phyloP scores from a whole-genome alignment of 2,329 filamentous ascomycete species.

The Fusarium sp. region DNA sequence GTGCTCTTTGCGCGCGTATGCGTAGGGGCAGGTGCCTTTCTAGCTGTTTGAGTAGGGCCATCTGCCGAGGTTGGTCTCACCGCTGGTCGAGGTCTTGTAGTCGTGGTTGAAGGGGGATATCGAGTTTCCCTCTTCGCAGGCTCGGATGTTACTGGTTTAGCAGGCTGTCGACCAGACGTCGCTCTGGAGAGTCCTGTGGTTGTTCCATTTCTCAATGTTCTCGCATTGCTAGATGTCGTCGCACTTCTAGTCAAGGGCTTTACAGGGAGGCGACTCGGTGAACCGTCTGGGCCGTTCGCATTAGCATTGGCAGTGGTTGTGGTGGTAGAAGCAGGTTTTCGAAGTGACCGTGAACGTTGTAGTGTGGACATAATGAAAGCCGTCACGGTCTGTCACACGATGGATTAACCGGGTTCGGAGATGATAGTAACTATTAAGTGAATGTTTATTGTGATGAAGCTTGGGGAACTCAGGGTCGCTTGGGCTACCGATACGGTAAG shows the following conservation, averaged over 20 bases:
- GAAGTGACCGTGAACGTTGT: conserved; percentile 59
- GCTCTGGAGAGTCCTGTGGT: conserved; percentile 26
- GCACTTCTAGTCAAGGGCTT: conserved; percentile 53
- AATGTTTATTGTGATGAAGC: conserved; percentile 26
- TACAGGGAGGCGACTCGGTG: conserved; percentile 61
- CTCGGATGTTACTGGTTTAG: conserved; percentile 20
- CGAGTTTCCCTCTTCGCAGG: conserved; percentile 40
- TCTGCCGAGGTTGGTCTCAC: conserved; percentile 47
- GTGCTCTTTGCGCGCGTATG: conserved; percentile 49
- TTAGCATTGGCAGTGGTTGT: conserved; percentile 13
- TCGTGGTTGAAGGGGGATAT: conserved; percentile 49
- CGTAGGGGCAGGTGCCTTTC: conserved; percentile 24
- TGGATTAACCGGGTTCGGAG: background rate
- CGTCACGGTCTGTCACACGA: background rate
- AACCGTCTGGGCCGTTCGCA: conserved; percentile 41
- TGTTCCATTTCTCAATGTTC: conserved; percentile 33
- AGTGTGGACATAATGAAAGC: conserved; percentile 53
- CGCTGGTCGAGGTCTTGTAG: conserved; percentile 42
- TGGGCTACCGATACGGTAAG: conserved; percentile 26
- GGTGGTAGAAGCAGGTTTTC: conserved; percentile 49
- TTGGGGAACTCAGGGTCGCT: conserved; percentile 26
- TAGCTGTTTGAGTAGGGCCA: conserved; percentile 34
- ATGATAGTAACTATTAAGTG: conserved; percentile 10
- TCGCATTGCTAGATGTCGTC: conserved; percentile 41
- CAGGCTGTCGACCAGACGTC: conserved; percentile 37